phyloP scores from a whole-genome alignment of 805 yeast species.

The Zygotorulaspora danielsina region DNA sequence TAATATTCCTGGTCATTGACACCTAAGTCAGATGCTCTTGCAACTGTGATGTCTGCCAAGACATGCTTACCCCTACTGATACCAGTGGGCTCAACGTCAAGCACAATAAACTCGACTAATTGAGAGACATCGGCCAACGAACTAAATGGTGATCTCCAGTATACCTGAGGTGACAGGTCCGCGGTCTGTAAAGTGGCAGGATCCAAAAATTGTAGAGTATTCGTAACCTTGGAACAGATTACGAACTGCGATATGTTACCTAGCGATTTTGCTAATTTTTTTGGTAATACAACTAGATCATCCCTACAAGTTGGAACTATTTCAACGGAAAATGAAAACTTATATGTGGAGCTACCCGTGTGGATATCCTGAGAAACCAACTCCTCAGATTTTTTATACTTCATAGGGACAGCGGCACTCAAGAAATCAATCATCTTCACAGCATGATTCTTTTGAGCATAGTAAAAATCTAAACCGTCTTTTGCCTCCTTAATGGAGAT shows the following conservation, averaged over 20 bases:
- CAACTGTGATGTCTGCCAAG: constrained; percentile 85
- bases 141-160: constrained; percentile 79
- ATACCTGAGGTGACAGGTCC: constrained; percentile 65
- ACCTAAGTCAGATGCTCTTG: constrained; percentile 87
- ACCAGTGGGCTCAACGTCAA: constrained; percentile 93
- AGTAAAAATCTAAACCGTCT: constrained; percentile 94
- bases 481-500: constrained; percentile 86
- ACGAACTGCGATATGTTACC: constrained; percentile 82
- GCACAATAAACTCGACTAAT: constrained; percentile 78
- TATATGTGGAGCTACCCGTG: constrained; percentile 80
- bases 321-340: constrained; percentile 89
- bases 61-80: constrained; percentile 69
- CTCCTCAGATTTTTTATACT: constrained; percentile 81
- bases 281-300: constrained; percentile 88
- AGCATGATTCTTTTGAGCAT: constrained; percentile 85
- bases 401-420: constrained; percentile 77
- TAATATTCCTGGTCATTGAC: constrained; percentile 77
- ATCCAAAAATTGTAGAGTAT: constrained; percentile 81
- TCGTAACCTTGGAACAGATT: constrained; percentile 78
- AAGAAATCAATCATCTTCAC: constrained; percentile 90
- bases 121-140: constrained; percentile 72
- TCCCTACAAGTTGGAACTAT: constrained; percentile 96
- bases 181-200: constrained; percentile 74
- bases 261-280: constrained; percentile 72
- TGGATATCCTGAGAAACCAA: constrained; percentile 89